Base-by-base conservation (phyloP, 805 yeast genomes). In the Metschnikowia orientalis region DNA sequence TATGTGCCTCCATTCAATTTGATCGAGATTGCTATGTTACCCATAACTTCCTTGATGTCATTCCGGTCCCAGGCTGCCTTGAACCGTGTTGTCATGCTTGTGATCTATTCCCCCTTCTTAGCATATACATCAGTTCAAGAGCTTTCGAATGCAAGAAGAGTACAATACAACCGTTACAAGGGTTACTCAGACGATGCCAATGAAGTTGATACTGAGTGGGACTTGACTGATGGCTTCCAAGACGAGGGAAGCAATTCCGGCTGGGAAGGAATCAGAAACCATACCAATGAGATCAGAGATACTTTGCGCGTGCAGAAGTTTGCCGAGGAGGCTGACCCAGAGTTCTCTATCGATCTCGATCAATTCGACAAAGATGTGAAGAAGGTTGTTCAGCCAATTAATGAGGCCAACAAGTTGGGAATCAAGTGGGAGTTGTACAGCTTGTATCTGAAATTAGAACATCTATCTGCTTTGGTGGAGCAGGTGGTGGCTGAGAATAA, bases 1-100 rank as follows among this genome's bases (percentile, higher is more conserved):
- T 87, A 76, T 53, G 88, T 85, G 16, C 90, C 95, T 4, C 95
- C 95, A 4, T 69, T 85, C 43, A 87, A 87, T 54, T 54, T 87
- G 45, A 58, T 87, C 34, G 95, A 87, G 56, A 30, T 80, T 1
- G 18, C 45, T 4, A 41, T 66, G 11, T 30, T 45, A 20, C 71
- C 71, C 3, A 34, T 62, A 4, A 41, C 47, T 10, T 45, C 38
- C 18, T 28, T 74, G 6, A 46, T 78, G 4, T 46, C 54, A n/a
- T 69, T 57, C 27, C 47, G 48, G 9, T 34, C 45, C 4, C 42
- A 56, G 53, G 65, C 60, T 35, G 41, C 45, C 3, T 28, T 85
- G 17, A 77, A 75, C 43, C 69, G 75, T 48, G 54, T 57, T 33
- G 65, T 82, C 11, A 78, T 86, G 88, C 51, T 75, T 18, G 47